Conservation (phyloP, 2,329 filamentous ascomycete genomes). For the Botrytis medusae region DNA sequence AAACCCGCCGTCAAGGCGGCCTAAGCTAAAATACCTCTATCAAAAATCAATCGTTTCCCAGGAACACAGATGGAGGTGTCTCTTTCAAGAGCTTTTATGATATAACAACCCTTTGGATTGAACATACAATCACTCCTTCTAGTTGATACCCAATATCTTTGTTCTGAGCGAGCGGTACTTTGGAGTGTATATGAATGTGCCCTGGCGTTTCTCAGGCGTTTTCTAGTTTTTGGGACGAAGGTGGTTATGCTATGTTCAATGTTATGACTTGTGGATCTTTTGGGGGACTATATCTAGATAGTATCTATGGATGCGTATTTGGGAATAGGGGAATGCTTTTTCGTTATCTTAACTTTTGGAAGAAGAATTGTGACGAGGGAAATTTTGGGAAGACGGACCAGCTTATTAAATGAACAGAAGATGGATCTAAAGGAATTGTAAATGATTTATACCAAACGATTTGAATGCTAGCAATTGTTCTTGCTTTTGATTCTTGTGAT, state of each 20-base stretch:
- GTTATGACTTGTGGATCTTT: not conserved
- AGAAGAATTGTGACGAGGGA: not conserved
- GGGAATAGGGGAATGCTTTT: not conserved
- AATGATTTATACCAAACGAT: not conserved
- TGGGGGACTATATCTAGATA: not conserved
- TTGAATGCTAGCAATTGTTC: not conserved
- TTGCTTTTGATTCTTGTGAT: not conserved
- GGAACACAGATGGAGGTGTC: conserved; percentile 10
- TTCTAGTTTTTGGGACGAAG: conserved; percentile 2
- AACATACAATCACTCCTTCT: not conserved
- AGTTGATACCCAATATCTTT: conserved; percentile 6
- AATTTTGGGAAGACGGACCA: not conserved
- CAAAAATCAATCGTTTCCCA: not conserved
- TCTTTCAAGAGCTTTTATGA: not conserved
- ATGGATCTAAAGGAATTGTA: not conserved
- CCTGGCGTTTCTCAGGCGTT: conserved; percentile 18
- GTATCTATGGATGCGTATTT: conserved; percentile 17
- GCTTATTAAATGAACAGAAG: not conserved
- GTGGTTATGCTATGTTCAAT: conserved; percentile 5
- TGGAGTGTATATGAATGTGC: conserved; percentile 15
- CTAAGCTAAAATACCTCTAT: not conserved
- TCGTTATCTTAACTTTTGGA: not conserved
- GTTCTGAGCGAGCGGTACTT: conserved; percentile 15
- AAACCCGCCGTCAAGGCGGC: conserved; percentile 1
- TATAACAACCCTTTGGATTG: conserved; percentile 13